Evolutionary conservation across 2,329 filamentous ascomycete genomes (phyloP), one percentile per base, ranked within the genome.

Genomic region (Calonectria honghensis): DNA sequence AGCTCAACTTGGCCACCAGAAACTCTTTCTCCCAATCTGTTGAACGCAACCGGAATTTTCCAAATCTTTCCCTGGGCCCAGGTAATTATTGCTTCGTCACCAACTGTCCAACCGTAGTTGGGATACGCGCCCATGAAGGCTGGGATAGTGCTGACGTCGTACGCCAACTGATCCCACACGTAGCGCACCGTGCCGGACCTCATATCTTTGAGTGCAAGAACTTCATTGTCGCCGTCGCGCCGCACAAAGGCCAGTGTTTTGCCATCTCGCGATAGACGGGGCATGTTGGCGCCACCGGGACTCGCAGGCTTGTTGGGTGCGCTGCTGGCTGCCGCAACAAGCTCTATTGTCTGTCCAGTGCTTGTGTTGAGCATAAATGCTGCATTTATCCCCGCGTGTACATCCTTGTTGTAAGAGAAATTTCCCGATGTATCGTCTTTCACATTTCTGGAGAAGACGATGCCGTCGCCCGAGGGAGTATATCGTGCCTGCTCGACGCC

Each of bases 351-450:
- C 10, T 39, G 4, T 5, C 45, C 41, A 2, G 64, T 67, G 10
- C 32, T 35, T 35, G 32, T 35, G 32, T 14, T 27, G 37, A 13
- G 14, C 24, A 27, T 52, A 18, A 67, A 27, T 16, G n/a, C 64
- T 5, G 29, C 31, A 39, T 67, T 67, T 29, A 67, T 67, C 7
- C 64, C 64, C 2, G 64, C 31, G 24, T 67, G 64, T 4, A 67
- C 64, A 32, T 67, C 64, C 14, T 67, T 67, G 64, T 67, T 67
- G 48, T 67, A 67, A 1, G 64, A 67, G n/a, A 67, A 67, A 24
- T 54, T 67, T 6, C 64, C 64, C 9, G 32, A 35, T 10, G 9
- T 14, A 18, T 67, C 64, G n/a, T 67, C 64, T 18, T 37, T n/a
- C 4, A 67, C 31, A 18, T 67, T 37, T 39, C 27, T 24, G 48